Base-by-base conservation (phyloP, 352 stramenopile species). In the Globisporangium radiosum region DNA sequence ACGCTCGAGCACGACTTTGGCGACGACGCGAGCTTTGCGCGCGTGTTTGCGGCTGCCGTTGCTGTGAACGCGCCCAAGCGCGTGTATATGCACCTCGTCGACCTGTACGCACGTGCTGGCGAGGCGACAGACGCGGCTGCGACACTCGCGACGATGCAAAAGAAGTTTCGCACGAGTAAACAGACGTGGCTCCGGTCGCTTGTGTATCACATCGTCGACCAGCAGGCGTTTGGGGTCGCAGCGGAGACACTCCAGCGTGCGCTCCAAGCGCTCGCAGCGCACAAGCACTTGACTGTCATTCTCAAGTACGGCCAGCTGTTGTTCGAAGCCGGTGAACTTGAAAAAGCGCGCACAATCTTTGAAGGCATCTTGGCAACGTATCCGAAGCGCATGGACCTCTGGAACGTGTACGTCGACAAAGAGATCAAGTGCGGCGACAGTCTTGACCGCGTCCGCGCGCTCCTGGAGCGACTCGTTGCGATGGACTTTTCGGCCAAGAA, bases 321-420 rank as follows among this genome's bases (percentile, higher is more conserved):
- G 76, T 98, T 96, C 71, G 94, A 98, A 65, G 75, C 91, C 53
- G 88, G 84, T 54, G 90, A 95, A 66, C 57, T 95, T 36, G 96
- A 99, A 68, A 95, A 97, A 64, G 96, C 88, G 40, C 82, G 96
- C 43, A 98, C 95, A 8, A 94, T 99, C 47, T 98, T 98, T 47
- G 94, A 98, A 62, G 91, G 90, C 39, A 76, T 99, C 11, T 57
- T 98, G 47, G 73, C 84, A 44, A 98, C 97, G 66, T 94, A 98
- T 78, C 88, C 90, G 14, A 99, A 98, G 75, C 90, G 94, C 36
- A 85, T 98, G 62, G 96, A 99, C 71, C 66, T 99, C 33, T 94
- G 96, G 73, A 98, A 97, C 74, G 92, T 99, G 19, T 98, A 98
- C 72, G 65, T 98, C 66, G 96, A 99, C 72, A 98, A 98, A 75